Base-by-base conservation (phyloP, 768 basidiomycete species). In the Boletus tylopilopsis region DNA sequence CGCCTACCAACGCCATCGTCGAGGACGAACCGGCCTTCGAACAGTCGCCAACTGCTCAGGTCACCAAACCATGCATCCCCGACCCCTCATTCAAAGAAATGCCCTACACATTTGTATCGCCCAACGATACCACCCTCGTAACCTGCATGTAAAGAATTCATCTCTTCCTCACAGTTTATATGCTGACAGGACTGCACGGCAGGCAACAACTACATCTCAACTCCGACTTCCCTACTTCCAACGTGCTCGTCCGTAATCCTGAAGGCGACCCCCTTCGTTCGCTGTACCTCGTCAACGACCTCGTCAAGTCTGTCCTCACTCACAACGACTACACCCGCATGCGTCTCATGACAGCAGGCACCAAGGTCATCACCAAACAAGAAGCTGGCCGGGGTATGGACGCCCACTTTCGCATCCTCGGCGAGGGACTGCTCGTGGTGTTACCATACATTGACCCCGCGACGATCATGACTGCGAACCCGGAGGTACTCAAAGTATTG, bases 281-380 rank as follows among this genome's bases (percentile, higher is more conserved):
- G 8, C 75, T 98, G 40, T 98, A 97, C 74, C 74, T 98, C 51
- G 83, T 86, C 48, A 96, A 94, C 62, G 80, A 84, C 58, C 72
- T 89, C 58, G 87, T 95, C 63, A 91, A 89, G 68, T 69, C 75
- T n/a, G 74, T 98, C 52, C 77, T 97, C 49, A 61, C 74, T 45
- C 72, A 84, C 63, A 99, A 98, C 64, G 84, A 91, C 63, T 94
- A 86, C 64, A 78, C 80, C 24, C 83, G 85, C 23, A 77, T 97
- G 47, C 84, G 96, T 2, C 81, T 99, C 45, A 85, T 94, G 59
- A 84, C 89, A 13, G 87, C 90, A n/a, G 96, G 96, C 18, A 93
- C 94, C 34, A 95, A 96, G 67, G 84, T 93, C 12, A 88, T 98
- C 68, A 80, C 83, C 6, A 89, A 91, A 62, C 94, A 98, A 66